phyloP scores from a whole-genome alignment of 1,284 basidiomycete genomes.

The Sporisorium exsertum region DNA sequence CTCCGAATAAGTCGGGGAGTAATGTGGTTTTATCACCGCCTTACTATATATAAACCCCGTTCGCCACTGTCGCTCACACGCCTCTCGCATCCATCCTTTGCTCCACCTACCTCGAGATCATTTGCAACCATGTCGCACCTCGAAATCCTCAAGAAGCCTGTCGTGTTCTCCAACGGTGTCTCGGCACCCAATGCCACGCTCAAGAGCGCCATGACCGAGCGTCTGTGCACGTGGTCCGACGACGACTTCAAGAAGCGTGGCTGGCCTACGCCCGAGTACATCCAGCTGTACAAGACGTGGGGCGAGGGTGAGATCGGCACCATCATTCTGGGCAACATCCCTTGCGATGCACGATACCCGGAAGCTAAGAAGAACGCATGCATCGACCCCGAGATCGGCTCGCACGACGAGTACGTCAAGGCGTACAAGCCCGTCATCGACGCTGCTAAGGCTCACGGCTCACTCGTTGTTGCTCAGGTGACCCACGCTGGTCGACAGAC shows the following conservation, averaged over 20 bases:
- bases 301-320: conserved; percentile 61
- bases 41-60: neutral
- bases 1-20: conserved; percentile 3
- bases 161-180: conserved; percentile 43
- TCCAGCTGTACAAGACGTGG: conserved; percentile 63
- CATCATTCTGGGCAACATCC: conserved; percentile 61
- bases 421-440: conserved; percentile 64
- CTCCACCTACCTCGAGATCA: neutral
- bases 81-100: neutral
- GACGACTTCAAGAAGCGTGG: conserved; percentile 60
- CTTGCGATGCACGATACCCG: conserved; percentile 50
- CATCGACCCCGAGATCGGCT: conserved; percentile 53
- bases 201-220: conserved; percentile 65
- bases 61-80: too few relatives aligned
- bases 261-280: conserved; percentile 55
- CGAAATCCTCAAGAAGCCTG: conserved; percentile 49
- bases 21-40: neutral
- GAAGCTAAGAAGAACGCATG: conserved; percentile 56
- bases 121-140: conserved; percentile 39
- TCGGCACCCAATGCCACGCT: conserved; percentile 56
- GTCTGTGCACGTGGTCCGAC: conserved; percentile 60
- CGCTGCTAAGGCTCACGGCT: conserved; percentile 70
- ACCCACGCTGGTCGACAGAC: conserved; percentile 71
- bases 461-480: conserved; percentile 71
- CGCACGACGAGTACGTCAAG: conserved; percentile 50